Evolutionary conservation across 768 basidiomycete genomes (phyloP).

Genomic region (Tricholoma sp.): DNA sequence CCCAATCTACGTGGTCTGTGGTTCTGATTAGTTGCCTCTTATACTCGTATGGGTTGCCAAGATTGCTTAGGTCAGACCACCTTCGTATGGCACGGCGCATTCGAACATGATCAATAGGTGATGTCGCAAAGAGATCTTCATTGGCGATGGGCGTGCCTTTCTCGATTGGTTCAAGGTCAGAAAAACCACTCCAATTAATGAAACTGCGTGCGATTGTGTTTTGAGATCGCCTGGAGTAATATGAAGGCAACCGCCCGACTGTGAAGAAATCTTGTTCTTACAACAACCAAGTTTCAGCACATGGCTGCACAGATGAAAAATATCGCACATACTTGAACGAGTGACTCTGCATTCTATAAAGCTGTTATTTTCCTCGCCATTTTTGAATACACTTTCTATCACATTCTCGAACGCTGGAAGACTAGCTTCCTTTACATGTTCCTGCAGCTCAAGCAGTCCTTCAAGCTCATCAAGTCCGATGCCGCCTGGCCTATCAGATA

Average conservation of each 20-base stretch:
- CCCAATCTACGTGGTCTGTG: conserved; percentile 10
- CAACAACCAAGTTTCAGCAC: neutral
- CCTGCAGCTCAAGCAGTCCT: conserved; percentile 12
- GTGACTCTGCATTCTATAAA: conserved; percentile 16
- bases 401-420: conserved; percentile 4
- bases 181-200: conserved; percentile 35
- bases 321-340: conserved; percentile 12
- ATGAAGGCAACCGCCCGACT: neutral
- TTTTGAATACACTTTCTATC: conserved; percentile 2
- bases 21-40: neutral
- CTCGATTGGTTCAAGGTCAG: conserved; percentile 24
- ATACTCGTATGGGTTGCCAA: conserved; percentile 24
- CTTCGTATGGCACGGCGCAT: conserved; percentile 24
- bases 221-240: neutral
- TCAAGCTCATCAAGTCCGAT: conserved; percentile 33
- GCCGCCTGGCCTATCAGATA: conserved; percentile 22
- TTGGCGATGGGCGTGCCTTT: conserved; percentile 15
- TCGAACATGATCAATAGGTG: conserved; percentile 20
- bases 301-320: neutral
- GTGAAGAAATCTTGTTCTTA: neutral
- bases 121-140: conserved; percentile 17
- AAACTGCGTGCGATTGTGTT: conserved; percentile 12
- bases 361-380: conserved; percentile 1
- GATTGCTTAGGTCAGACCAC: conserved; percentile 11
- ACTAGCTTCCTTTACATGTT: conserved; percentile 4